These are phyloP conservation scores for Kazachstania bromeliacearum DNA, from an alignment of 805 yeast species.

Conservation along the genomic window DNA sequence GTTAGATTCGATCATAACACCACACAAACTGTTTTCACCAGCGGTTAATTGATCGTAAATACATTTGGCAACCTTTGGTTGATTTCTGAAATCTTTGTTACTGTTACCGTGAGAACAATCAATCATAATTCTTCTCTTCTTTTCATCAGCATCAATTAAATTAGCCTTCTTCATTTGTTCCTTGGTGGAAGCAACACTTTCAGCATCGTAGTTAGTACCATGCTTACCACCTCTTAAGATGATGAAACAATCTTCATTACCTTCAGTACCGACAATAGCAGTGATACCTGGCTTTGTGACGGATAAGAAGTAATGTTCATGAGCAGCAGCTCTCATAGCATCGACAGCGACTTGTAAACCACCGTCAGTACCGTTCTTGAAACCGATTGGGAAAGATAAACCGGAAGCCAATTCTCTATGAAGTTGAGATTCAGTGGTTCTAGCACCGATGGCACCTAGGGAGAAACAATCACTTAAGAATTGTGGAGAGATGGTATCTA, in stretches of 20 bases:
- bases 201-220: constrained; percentile 83
- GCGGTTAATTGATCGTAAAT: constrained; percentile 69
- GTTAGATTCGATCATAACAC: constrained; percentile 94
- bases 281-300: constrained; percentile 95
- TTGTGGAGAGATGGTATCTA: constrained; percentile 96
- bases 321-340: constrained; percentile 85
- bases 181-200: constrained; percentile 58
- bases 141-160: constrained; percentile 34
- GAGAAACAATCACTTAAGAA: constrained; percentile 87
- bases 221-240: constrained; percentile 92
- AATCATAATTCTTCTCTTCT: constrained; percentile 69
- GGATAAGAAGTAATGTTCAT: constrained; percentile 87
- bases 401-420: constrained; percentile 97
- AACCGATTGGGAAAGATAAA: constrained; percentile 93
- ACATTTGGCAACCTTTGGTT: constrained; percentile 74
- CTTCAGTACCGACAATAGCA: constrained; percentile 92
- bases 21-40: constrained; percentile 75
- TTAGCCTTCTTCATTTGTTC: constrained; percentile 45
- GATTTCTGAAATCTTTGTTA: constrained; percentile 81
- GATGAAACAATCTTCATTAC: constrained; percentile 82
- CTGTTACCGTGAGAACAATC: constrained; percentile 98
- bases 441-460: constrained; percentile 96
- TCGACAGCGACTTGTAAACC: constrained; percentile 88
- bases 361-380: constrained; percentile 98
- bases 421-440: constrained; percentile 96